phyloP scores from a whole-genome alignment of 345 rosid genomes.

The Pugionium cornutum region DNA sequence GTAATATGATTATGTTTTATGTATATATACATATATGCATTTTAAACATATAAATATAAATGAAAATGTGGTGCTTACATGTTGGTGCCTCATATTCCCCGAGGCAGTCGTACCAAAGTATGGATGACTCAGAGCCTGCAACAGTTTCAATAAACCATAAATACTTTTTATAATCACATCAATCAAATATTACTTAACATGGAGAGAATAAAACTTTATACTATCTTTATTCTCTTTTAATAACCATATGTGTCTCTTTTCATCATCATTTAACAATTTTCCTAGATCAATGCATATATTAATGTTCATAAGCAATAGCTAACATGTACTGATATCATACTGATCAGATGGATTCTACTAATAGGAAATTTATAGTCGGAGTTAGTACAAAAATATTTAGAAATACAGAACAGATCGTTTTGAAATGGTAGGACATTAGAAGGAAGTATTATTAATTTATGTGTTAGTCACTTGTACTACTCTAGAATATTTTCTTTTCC shows the following conservation, averaged over 20 bases:
- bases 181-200: slow-evolving; percentile 34
- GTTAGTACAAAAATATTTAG: slow-evolving; percentile 7
- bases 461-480: slow-evolving; percentile 13
- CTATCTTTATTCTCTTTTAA: slow-evolving; percentile 13
- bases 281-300: not conserved
- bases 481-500: not conserved
- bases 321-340: slow-evolving; percentile 8
- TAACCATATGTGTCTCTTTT: not conserved
- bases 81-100: slow-evolving; percentile 60
- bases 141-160: slow-evolving; percentile 15
- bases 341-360: slow-evolving; percentile 4
- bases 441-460: not conserved
- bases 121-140: slow-evolving; percentile 94
- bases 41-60: not conserved
- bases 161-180: slow-evolving; percentile 33
- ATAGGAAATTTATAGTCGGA: slow-evolving; percentile 1
- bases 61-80: slow-evolving; percentile 52
- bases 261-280: slow-evolving; percentile 9
- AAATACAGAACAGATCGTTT: not conserved
- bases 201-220: slow-evolving; percentile 34
- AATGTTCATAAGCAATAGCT: not conserved
- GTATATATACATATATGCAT: not conserved
- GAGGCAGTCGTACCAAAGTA: slow-evolving; percentile 77
- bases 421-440: not conserved
- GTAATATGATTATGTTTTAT: not conserved